Percentiles rank a stretch among this genome's conserved stretches.
These are phyloP conservation scores for Athelia psychrophila DNA, from an alignment of 1,284 basidiomycete genomes.

Conservation along the genomic window DNA sequence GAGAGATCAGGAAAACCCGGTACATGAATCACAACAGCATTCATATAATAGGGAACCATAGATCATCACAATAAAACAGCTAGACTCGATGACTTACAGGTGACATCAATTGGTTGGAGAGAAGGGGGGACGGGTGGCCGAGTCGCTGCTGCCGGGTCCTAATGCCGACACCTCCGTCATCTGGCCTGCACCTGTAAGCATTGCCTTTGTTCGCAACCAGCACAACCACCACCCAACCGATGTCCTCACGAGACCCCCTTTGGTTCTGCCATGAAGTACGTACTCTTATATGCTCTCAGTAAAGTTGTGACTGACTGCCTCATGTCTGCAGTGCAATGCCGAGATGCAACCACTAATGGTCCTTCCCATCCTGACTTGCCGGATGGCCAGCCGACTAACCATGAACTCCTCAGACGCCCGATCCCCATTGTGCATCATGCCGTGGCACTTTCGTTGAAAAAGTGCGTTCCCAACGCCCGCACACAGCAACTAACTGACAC, in stretches of 20 bases:
- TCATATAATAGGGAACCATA: conserved; percentile 59
- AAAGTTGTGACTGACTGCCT: conserved; percentile 11
- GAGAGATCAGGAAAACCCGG: conserved; percentile 37
- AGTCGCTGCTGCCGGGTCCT: conserved; percentile 2
- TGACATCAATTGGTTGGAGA: conserved; percentile 2
- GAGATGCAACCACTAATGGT: conserved; percentile 84
- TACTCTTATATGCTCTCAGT: conserved; percentile 7
- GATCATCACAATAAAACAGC: conserved; percentile 31
- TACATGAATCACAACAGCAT: conserved; percentile 35
- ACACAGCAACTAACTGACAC: not conserved
- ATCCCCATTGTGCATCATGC: conserved; percentile 75
- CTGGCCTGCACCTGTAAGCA: too few species aligned
- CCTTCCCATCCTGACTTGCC: conserved; percentile 14
- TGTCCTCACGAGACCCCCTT: conserved; percentile 68
- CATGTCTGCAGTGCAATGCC: conserved; percentile 56
- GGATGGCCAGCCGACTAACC: conserved; percentile 5
- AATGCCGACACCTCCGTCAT: too few species aligned
- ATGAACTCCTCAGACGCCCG: conserved; percentile 53
- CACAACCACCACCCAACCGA: conserved; percentile 20
- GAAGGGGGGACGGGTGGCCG: conserved; percentile 3
- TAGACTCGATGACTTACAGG: conserved; percentile 4
- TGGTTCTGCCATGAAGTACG: conserved; percentile 79
- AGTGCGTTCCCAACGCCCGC: conserved; percentile 34
- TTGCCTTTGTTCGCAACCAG: not conserved
- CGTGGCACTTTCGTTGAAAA: conserved; percentile 73